Conservation (phyloP, 2,329 filamentous ascomycete genomes). For the Mariannaea elegans region DNA sequence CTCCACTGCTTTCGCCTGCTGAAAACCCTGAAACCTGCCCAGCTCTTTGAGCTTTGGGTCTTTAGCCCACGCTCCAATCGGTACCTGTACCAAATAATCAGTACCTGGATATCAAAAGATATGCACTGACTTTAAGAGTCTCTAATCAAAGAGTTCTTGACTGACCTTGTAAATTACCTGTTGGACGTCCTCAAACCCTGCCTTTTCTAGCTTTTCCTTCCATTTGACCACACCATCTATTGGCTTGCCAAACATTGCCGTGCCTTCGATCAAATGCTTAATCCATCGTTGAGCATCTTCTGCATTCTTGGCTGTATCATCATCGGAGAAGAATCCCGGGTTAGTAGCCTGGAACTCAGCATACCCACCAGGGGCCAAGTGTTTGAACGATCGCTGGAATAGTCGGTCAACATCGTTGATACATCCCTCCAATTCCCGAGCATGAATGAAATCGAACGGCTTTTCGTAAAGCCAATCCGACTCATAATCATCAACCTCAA, state of each 20-base stretch:
- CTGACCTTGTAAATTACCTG: conserved; percentile 19
- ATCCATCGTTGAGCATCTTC: conserved; percentile 7
- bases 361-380: conserved; percentile 7
- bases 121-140: too few species aligned
- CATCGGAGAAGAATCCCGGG: not conserved
- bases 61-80: not conserved
- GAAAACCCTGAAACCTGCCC: not conserved
- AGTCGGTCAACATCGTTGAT: conserved; percentile 3
- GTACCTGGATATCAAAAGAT: not conserved
- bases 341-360: conserved; percentile 7
- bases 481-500: conserved; percentile 21
- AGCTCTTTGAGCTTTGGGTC: conserved; percentile 5
- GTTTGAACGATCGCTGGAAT: conserved; percentile 5
- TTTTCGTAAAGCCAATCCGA: conserved; percentile 13
- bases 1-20: not conserved
- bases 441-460: conserved; percentile 15
- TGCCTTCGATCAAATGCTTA: not conserved
- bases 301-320: not conserved
- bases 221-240: not conserved
- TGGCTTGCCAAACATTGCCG: conserved; percentile 8
- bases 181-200: conserved; percentile 19
- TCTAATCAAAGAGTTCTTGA: too few species aligned
- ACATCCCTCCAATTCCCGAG: conserved; percentile 18
- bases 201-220: conserved; percentile 3
- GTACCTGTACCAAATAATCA: not conserved